These are phyloP conservation scores for Cucurbita pepo DNA, from an alignment of 306 rosid genomes.

Conservation along the genomic window DNA sequence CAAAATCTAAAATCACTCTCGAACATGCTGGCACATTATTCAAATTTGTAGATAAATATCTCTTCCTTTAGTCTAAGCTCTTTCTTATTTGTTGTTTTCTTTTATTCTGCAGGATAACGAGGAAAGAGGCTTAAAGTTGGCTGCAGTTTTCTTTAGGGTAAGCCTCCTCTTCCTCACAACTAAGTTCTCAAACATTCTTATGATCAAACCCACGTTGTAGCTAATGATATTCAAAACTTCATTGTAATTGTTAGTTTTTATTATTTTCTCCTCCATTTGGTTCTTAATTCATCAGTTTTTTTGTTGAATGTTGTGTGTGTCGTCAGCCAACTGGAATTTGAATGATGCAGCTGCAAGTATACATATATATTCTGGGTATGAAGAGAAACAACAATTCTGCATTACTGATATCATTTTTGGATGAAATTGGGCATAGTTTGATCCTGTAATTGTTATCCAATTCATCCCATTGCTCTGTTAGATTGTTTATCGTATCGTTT, in stretches of 20 bases:
- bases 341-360: not conserved
- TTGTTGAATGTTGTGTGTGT: not conserved
- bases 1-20: too few relatives aligned
- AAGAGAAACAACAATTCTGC: not conserved
- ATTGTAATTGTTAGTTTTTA: not conserved
- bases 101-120: conserved; percentile 50
- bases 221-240: not conserved
- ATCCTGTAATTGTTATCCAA: not conserved
- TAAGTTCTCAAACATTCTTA: not conserved
- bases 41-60: not conserved
- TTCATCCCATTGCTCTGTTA: not conserved
- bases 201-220: not conserved
- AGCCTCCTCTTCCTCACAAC: not conserved
- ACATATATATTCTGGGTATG: not conserved
- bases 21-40: not conserved
- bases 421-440: not conserved
- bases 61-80: not conserved
- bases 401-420: conserved; percentile 2
- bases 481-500: not conserved
- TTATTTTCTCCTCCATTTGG: not conserved
- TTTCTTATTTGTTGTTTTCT: not conserved
- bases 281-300: not conserved
- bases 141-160: conserved; percentile 20
- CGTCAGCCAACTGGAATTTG: not conserved
- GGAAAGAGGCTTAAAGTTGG: conserved; percentile 73